A percentile compares a stretch with the other conserved stretches of the same genome.
Evolutionary conservation across 2,329 filamentous ascomycete species (phyloP).

Genomic region (Aspergillus glaucus): DNA sequence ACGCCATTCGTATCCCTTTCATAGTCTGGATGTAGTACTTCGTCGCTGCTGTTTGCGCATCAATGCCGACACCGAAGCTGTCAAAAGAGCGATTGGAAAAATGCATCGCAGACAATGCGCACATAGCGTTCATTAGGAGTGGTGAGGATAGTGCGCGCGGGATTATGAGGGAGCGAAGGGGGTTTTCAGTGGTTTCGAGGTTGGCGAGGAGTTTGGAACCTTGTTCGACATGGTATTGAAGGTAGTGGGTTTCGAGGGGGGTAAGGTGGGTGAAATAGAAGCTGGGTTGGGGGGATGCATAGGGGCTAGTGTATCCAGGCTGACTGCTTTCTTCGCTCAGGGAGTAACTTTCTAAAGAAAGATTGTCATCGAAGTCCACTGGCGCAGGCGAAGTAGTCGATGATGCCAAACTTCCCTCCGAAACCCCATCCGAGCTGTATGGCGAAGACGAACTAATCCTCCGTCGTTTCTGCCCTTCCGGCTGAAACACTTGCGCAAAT

Average conservation of each 20-base stretch:
- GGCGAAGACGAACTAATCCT: constrained; percentile 12
- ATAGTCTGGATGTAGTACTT: constrained; percentile 30
- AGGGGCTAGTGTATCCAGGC: background rate
- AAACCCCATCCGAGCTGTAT: constrained; percentile 8
- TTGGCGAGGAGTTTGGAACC: constrained; percentile 31
- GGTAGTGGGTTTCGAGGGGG: constrained; percentile 27
- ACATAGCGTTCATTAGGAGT: constrained; percentile 31
- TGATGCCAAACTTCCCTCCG: constrained; percentile 5
- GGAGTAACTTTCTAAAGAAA: background rate
- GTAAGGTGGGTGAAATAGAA: constrained; percentile 22
- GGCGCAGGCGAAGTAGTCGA: constrained; percentile 1
- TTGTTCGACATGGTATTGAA: constrained; percentile 32
- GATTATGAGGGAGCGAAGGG: constrained; percentile 29
- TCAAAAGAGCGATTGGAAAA: constrained; percentile 26
- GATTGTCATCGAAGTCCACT: constrained; percentile 1
- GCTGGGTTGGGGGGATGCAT: constrained; percentile 8
- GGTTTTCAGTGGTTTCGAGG: constrained; percentile 32
- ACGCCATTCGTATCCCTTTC: constrained; percentile 23
- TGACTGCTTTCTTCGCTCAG: background rate
- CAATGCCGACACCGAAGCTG: constrained; percentile 9
- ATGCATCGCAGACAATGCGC: constrained; percentile 33
- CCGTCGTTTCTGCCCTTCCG: constrained; percentile 15
- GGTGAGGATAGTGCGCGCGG: constrained; percentile 32
- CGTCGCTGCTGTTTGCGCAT: constrained; percentile 23
- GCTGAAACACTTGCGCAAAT: constrained; percentile 23